Percentiles rank a stretch among this genome's conserved stretches.
These are phyloP conservation scores for Macadamia integrifolia DNA, from an alignment of 164 flowering plant genomes.

Conservation along the genomic window DNA sequence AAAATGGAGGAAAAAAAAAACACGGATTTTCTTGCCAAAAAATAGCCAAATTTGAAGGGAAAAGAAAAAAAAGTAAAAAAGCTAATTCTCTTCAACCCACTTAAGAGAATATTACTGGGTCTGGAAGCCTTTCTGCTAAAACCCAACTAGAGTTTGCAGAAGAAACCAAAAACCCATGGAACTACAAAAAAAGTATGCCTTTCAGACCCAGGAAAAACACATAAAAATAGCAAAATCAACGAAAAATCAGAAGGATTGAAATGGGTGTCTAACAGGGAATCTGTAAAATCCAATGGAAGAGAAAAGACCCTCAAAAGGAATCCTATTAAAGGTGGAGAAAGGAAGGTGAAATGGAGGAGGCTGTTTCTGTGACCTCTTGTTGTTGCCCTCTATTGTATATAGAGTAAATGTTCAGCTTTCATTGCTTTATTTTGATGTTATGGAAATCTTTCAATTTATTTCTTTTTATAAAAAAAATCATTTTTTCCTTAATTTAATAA, in stretches of 20 bases:
- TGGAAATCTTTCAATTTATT: conserved; percentile 15
- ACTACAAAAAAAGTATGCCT: conserved; percentile 3
- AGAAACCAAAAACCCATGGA: conserved; percentile 17
- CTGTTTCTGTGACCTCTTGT: conserved; percentile 41
- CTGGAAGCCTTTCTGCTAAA: conserved; percentile 19
- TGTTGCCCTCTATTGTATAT: conserved; percentile 33
- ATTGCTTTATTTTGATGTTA: conserved; percentile 26
- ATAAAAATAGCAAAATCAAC: conserved; percentile 11
- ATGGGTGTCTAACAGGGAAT: conserved; percentile 40
- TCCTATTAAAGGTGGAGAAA: conserved; percentile 50
- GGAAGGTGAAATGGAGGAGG: conserved; percentile 35
- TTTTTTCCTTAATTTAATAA: not conserved
- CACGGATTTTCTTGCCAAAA: conserved; percentile 1
- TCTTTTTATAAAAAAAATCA: conserved; percentile 2
- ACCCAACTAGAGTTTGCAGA: conserved; percentile 36
- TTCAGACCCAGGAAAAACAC: not conserved
- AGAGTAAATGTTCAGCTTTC: conserved; percentile 54
- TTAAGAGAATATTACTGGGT: conserved; percentile 17
- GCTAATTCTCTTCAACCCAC: conserved; percentile 16
- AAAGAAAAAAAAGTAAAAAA: not conserved
- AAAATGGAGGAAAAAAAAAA: not conserved
- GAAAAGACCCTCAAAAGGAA: conserved; percentile 50
- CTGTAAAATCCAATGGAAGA: conserved; percentile 46
- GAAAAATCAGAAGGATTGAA: conserved; percentile 22
- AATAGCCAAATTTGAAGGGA: not conserved